phyloP scores from a whole-genome alignment of 2,329 filamentous ascomycete genomes.

The Penicillium sp. region DNA sequence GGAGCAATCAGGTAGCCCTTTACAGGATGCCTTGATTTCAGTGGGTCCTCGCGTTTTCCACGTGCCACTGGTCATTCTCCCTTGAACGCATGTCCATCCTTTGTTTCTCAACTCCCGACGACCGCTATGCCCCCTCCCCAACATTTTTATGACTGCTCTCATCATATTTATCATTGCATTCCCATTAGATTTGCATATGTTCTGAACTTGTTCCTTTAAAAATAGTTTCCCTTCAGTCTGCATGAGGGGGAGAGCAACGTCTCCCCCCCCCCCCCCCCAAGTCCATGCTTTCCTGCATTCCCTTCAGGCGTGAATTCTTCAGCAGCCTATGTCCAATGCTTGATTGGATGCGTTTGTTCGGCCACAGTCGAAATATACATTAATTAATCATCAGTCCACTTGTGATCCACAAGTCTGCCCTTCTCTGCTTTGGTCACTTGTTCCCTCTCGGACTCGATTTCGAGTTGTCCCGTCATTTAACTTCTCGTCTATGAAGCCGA shows the following conservation, averaged over 20 bases:
- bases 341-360: too few relatives aligned
- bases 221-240: neutral
- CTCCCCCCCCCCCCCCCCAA: too few relatives aligned
- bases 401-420: too few relatives aligned
- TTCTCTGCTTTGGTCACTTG: too few relatives aligned
- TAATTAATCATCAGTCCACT: too few relatives aligned
- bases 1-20: slow-evolving; percentile 6
- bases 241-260: neutral
- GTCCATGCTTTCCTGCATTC: too few relatives aligned
- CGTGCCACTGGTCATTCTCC: slow-evolving; percentile 13
- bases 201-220: neutral
- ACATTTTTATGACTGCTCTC: neutral
- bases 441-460: too few relatives aligned
- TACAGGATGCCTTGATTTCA: neutral
- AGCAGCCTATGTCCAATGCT: too few relatives aligned
- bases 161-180: neutral
- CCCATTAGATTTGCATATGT: slow-evolving; percentile 1
- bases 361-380: too few relatives aligned
- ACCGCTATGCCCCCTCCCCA: neutral
- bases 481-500: too few relatives aligned
- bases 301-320: too few relatives aligned
- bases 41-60: slow-evolving; percentile 15
- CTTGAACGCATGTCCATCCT: slow-evolving; percentile 4
- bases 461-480: too few relatives aligned
- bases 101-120: neutral